These are phyloP conservation scores for Colletotrichum echinochloae DNA, from an alignment of 2,329 filamentous ascomycete genomes.

Conservation along the genomic window DNA sequence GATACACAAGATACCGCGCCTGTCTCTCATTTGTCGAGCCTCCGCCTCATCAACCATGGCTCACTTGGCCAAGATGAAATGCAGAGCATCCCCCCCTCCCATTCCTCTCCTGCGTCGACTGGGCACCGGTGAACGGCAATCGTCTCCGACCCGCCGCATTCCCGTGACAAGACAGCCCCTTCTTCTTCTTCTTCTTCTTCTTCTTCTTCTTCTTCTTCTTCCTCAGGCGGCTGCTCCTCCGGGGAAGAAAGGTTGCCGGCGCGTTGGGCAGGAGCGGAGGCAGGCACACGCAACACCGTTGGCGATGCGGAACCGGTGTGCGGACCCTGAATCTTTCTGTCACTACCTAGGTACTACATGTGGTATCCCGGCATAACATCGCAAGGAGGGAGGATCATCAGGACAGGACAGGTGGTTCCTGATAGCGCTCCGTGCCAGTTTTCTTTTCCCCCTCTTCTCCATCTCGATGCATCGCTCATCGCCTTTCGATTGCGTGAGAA, in stretches of 20 bases:
- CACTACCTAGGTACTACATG: no score
- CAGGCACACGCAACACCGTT: neutral
- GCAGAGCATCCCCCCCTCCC: neutral
- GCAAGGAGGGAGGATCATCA: neutral
- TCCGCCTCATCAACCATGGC: neutral
- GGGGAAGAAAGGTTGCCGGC: neutral
- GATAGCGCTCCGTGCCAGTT: neutral
- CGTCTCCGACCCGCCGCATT: neutral
- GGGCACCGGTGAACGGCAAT: neutral
- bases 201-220: no score
- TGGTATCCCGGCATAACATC: neutral
- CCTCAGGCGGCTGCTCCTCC: neutral
- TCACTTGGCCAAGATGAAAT: neutral
- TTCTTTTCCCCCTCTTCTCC: no score
- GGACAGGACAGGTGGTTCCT: neutral
- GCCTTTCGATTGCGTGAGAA: neutral
- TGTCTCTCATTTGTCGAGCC: neutral
- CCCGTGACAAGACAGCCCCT: neutral
- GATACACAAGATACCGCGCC: neutral
- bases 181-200: no score
- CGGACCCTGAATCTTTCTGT: neutral
- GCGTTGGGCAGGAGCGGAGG: neutral
- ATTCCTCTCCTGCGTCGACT: neutral
- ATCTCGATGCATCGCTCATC: neutral
- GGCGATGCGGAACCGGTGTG: neutral